A percentile compares a stretch with the other conserved stretches of the same genome.
phyloP scores from a whole-genome alignment of 1,284 basidiomycete genomes.

The Microbotryomycetes sp. region DNA sequence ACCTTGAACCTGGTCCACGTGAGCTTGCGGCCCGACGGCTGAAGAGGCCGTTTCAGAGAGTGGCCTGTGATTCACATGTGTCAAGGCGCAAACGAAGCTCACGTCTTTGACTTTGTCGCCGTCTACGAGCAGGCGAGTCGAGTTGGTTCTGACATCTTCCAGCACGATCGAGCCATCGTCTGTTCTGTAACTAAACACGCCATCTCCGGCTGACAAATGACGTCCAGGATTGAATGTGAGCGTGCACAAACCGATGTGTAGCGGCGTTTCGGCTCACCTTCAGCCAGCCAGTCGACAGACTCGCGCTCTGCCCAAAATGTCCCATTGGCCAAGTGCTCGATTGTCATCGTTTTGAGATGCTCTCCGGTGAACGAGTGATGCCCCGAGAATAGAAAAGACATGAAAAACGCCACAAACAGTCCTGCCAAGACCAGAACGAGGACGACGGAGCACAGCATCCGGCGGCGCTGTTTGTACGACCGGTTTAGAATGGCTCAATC shows the following conservation, averaged over 20 bases:
- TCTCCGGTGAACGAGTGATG: slow-evolving; percentile 15
- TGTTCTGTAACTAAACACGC: slow-evolving; percentile 63
- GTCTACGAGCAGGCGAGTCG: slow-evolving; percentile 56
- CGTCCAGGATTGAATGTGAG: neutral
- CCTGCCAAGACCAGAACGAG: neutral
- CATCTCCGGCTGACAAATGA: slow-evolving; percentile 63
- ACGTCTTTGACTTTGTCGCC: slow-evolving; percentile 57
- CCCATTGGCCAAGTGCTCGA: slow-evolving; percentile 66
- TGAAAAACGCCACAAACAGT: slow-evolving; percentile 7
- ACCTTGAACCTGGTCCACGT: slow-evolving; percentile 61
- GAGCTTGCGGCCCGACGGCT: slow-evolving; percentile 56
- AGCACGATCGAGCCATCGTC: slow-evolving; percentile 61
- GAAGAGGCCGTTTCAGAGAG: slow-evolving; percentile 1
- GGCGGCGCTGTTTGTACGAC: neutral
- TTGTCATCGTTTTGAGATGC: slow-evolving; percentile 8
- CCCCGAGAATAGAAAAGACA: slow-evolving; percentile 6
- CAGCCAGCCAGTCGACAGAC: slow-evolving; percentile 69
- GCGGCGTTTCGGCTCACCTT: too few species aligned
- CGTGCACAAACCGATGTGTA: too few species aligned
- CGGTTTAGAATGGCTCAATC: neutral
- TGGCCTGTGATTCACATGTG: neutral
- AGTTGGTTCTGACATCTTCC: slow-evolving; percentile 68
- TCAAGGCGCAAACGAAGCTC: slow-evolving; percentile 22
- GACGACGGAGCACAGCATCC: neutral
- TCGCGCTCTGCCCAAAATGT: slow-evolving; percentile 56